Evolutionary conservation across 2,329 filamentous ascomycete species (phyloP), one percentile per base, ranked within the genome.

Genomic region (Fusarium sp.): DNA sequence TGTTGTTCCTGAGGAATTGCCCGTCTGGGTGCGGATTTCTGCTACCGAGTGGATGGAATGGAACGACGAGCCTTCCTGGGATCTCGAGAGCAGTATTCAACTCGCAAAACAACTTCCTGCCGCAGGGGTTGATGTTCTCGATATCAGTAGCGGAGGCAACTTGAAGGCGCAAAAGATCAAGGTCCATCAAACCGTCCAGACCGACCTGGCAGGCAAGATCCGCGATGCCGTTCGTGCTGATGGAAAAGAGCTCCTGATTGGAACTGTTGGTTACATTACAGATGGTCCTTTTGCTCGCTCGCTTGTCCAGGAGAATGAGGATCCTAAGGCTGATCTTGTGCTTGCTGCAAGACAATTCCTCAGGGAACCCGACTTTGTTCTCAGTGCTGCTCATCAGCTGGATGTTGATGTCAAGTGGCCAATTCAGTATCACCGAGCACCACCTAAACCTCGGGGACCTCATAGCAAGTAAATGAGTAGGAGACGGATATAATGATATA

Each of bases 81-180:
- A 89, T 8, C 75, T 91, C n/a, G 87, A 91, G 46, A 87, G 94
- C 72, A 80, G 74, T 59, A 80, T 80, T 62, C 73, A 69, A 25
- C 74, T 82, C n/a, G 77, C 77, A 54, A 79, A 80, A 78, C 83
- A 92, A 14, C 87, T 98, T 2, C 92, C 93, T 0, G 88, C 87
- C 1, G 84, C 87, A 17, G 95, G 95, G 35, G 87, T 97, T 46
- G 95, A 98, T 79, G 84, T 97, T 20, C 86, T 97, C 35, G 95
- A 98, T 79, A 89, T 97, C 63, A 94, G 91, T 75, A 91, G 90
- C 2, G 94, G 91, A 38, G 95, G 93, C 42, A 92, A 93, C 79
- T 88, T 90, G 78, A 81, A 84, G 39, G 79, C 81, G 47, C 90
- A 93, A 78, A 84, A 90, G 78, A 89, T 94, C 71, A 81, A 88